These are phyloP conservation scores for Melaleuca alternifolia DNA, from an alignment of 345 rosid species.

Conservation along the genomic window DNA sequence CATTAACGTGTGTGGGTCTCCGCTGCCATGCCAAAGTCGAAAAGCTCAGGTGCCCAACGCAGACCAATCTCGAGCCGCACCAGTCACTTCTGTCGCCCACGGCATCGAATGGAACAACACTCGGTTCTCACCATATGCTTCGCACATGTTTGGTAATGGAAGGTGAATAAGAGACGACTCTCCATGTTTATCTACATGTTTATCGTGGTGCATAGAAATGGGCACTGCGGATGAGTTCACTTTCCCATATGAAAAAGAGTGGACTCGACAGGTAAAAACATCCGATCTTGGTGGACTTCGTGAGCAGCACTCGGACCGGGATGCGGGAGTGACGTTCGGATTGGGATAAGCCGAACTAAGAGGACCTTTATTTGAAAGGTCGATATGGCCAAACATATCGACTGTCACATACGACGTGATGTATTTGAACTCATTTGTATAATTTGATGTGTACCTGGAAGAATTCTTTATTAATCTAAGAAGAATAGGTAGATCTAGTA, in stretches of 20 bases:
- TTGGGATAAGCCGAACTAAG: not conserved
- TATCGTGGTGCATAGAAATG: too few relatives aligned
- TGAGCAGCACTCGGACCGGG: not conserved
- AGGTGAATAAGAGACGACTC: not conserved
- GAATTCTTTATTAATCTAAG: not conserved
- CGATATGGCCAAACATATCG: not conserved
- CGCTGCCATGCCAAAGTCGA: not conserved
- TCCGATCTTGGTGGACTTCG: not conserved
- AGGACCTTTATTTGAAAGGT: not conserved
- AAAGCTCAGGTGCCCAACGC: not conserved
- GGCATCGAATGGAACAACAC: not conserved
- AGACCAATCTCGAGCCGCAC: not conserved
- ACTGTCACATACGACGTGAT: not conserved
- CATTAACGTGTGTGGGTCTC: not conserved
- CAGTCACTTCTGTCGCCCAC: not conserved
- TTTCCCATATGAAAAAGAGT: not conserved
- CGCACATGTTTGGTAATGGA: not conserved
- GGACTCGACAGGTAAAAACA: not conserved
- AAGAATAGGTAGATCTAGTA: not conserved
- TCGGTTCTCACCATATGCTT: not conserved
- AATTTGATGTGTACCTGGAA: not conserved
- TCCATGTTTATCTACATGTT: not conserved
- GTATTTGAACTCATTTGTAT: not conserved
- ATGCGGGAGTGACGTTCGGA: not conserved
- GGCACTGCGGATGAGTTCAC: not conserved